Evolutionary conservation across 2,329 filamentous ascomycete species (phyloP), one percentile per base, ranked within the genome.

Genomic region (Trichoderma endophyticum): DNA sequence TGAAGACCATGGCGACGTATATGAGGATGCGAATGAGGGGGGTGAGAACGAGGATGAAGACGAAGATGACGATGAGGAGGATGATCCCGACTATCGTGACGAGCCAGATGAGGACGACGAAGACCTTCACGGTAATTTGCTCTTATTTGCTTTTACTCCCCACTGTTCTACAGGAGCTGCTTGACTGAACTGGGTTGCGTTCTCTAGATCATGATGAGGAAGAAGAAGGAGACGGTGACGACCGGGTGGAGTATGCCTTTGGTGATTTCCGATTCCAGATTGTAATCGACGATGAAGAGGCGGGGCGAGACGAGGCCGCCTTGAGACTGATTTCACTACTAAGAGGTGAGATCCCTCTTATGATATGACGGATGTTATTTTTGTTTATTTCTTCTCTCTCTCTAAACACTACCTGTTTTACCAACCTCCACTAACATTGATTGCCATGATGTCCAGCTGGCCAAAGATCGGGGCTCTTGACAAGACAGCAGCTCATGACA

Each of bases 401-500:
- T 21, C 9, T 15, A 1, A n/a, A 15, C 7, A 39, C 8, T 28
- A 39, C 39, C 7, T 9, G 18, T 2, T 2, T 2, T 43, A 18
- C 18, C 21, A 30, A 15, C 8, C 56, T 56, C 5, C 1, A 6
- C 18, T 48, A 34, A 67, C 34, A 43, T 60, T 34, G 8, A n/a
- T 4, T 24, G 15, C 14, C 4, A 15, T 54, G 32, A 7, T 6
- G 8, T 21, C 11, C n/a, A 73, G 72, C 69, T 28, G 69, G 72
- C 26, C 68, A 71, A 32, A 66, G 72, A 15, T 75, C 77, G 48
- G 77, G 79, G 8, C 72, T 80, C 5, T 76, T 84, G 54, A 82
- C 79, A 0, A 75, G 76, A 63, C 77, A 77, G 28, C 83, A 86
- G 70, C 75, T 86, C 1, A 69, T 85, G 59, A 79, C 82, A 61